Evolutionary conservation across 371 early-diverging fungal genomes (phyloP), one percentile per base, ranked within the genome.

Genomic region (Mycotypha africana): DNA sequence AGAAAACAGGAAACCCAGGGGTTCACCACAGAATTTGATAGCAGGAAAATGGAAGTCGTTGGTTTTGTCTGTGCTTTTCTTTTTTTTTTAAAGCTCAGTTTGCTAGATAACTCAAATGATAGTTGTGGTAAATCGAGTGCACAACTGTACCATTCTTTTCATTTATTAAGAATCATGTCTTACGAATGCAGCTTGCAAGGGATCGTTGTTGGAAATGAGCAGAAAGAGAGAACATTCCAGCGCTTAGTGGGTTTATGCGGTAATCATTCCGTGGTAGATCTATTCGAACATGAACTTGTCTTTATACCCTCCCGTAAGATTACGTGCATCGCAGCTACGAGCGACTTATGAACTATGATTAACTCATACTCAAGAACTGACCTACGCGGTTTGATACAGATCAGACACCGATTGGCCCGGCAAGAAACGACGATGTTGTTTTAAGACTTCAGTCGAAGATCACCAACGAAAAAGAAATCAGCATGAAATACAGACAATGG

Each of bases 101-200:
- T 9, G 15, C 17, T 36, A 3, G 5, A 4, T 3, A 4, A 15
- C 15, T 10, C 23, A 7, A n/a, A n/a, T n/a, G n/a, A n/a, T n/a
- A n/a, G n/a, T n/a, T n/a, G n/a, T n/a, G n/a, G 3, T 32, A n/a
- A 12, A 4, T 9, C 3, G 33, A 3, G 2, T 32, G 4, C 3
- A 16, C 11, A 16, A n/a, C n/a, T n/a, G n/a, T 38, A 21, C 8
- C 38, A 3, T 10, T 38, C 22, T 22, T 38, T 38, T 21, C 23
- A 22, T 38, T 38, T 16, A 35, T 33, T 47, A 31, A 25, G 41
- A 40, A 70, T 70, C 67, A 62, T 69, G 2, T 55, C 55, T 20
- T 70, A 67, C 38, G 68, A 74, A 58, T 74, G 75, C 43, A 65
- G 68, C 39, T 49, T 74, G 40, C 71, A 64, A 34, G 75, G 75